Conservation (phyloP, 106 monocot genomes). For the Apostasia shenzhenica region DNA sequence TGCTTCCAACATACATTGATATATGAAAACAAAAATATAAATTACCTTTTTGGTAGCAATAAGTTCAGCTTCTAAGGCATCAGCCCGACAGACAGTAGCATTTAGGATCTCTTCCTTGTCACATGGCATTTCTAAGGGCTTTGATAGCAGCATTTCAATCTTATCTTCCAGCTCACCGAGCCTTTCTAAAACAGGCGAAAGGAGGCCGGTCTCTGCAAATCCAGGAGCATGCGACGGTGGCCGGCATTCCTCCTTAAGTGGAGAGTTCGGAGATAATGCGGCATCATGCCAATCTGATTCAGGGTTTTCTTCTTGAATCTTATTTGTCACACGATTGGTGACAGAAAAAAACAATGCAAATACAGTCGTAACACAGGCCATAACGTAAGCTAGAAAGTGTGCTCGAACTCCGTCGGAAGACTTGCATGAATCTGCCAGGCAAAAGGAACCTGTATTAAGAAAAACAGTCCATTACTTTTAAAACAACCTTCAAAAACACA, state of each 20-base stretch:
- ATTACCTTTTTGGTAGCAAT: constrained; percentile 47
- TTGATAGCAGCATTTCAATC: constrained; percentile 32
- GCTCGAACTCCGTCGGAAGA: constrained; percentile 9
- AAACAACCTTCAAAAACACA: neutral
- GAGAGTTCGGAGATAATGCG: constrained; percentile 4
- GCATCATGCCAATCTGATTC: constrained; percentile 12
- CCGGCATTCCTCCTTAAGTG: constrained; percentile 14
- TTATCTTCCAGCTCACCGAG: constrained; percentile 40
- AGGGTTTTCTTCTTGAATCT: constrained; percentile 11
- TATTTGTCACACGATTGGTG: constrained; percentile 9
- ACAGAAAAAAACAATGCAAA: constrained; percentile 11
- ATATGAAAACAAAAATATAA: neutral
- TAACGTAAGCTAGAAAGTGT: constrained; percentile 15
- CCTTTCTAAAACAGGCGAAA: constrained; percentile 24
- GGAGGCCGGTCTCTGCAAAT: constrained; percentile 13
- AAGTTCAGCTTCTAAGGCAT: constrained; percentile 52
- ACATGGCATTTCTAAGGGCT: constrained; percentile 38
- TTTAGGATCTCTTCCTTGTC: constrained; percentile 52
- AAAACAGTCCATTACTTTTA: neutral
- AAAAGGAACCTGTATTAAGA: constrained; percentile 7
- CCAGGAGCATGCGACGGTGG: constrained; percentile 23
- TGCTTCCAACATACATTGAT: too few species aligned
- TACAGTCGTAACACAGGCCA: constrained; percentile 18
- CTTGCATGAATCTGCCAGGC: constrained; percentile 6
- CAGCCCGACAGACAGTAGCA: constrained; percentile 38